Evolutionary conservation across 371 early-diverging fungal species (phyloP).

Genomic region (Syncephalastrum racemosum): DNA sequence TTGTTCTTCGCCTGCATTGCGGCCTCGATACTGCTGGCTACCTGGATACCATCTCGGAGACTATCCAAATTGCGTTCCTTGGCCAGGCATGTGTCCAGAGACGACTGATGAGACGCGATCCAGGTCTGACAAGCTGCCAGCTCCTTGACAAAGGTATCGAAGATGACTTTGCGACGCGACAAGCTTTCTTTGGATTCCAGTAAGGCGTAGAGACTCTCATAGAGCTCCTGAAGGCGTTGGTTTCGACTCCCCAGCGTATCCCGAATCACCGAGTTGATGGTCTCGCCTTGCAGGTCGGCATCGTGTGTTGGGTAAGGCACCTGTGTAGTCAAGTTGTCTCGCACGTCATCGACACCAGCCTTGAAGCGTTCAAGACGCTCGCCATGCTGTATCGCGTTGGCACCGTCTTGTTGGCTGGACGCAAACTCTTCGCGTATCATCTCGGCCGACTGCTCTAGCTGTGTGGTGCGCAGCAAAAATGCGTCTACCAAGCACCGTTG

Average conservation of each 20-base stretch:
- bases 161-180: conserved; percentile 33
- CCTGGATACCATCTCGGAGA: conserved; percentile 27
- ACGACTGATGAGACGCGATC: conserved; percentile 23
- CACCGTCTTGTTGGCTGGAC: conserved; percentile 13
- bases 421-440: conserved; percentile 45
- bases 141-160: conserved; percentile 33
- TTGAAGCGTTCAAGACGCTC: conserved; percentile 34
- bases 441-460: conserved; percentile 44
- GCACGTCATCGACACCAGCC: conserved; percentile 33
- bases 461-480: conserved; percentile 33
- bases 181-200: conserved; percentile 41
- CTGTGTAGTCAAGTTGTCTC: conserved; percentile 17
- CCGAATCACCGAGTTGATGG: conserved; percentile 34
- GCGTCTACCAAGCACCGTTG: conserved; percentile 37
- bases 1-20: conserved; percentile 28
- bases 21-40: conserved; percentile 28
- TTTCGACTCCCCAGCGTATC: conserved; percentile 33
- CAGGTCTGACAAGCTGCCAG: conserved; percentile 26
- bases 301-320: conserved; percentile 40
- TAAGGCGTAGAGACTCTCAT: conserved; percentile 25
- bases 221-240: conserved; percentile 29
- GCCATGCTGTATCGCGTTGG: conserved; percentile 8
- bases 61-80: conserved; percentile 11
- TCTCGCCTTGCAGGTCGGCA: conserved; percentile 30
- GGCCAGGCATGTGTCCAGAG: background rate